phyloP scores from a whole-genome alignment of 768 basidiomycete genomes.

The Suillus sp. region DNA sequence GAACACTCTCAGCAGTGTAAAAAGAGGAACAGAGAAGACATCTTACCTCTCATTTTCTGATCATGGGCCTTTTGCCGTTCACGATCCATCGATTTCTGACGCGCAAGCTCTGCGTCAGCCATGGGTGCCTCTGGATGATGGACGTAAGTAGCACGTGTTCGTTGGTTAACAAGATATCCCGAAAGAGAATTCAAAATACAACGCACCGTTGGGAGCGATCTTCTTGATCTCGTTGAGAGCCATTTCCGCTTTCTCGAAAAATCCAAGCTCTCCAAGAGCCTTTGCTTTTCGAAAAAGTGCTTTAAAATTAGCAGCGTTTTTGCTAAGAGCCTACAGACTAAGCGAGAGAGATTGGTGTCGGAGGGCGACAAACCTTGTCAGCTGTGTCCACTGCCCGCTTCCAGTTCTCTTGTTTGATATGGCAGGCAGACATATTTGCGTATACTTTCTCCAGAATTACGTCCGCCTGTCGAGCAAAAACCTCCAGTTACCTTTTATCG shows the following conservation, averaged over 20 bases:
- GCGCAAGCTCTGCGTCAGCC: constrained; percentile 64
- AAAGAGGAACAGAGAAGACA: background rate
- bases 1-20: constrained; percentile 5
- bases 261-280: constrained; percentile 75
- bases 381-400: constrained; percentile 79
- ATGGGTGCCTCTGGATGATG: constrained; percentile 49
- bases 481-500: background rate
- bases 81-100: constrained; percentile 63
- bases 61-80: constrained; percentile 66
- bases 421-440: constrained; percentile 83
- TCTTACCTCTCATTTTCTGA: constrained; percentile 72
- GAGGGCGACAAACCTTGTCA: constrained; percentile 55
- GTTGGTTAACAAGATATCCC: background rate
- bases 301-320: constrained; percentile 77
- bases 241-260: constrained; percentile 69
- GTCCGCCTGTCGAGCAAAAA: constrained; percentile 55
- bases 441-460: constrained; percentile 79
- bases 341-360: background rate
- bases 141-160: background rate
- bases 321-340: constrained; percentile 60
- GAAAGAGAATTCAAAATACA: background rate
- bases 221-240: constrained; percentile 65
- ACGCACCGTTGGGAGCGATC: constrained; percentile 61
- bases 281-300: constrained; percentile 82
- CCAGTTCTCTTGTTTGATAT: constrained; percentile 81